These are phyloP conservation scores for Immersiporthe knoxdaviesiana DNA, from an alignment of 2,329 filamentous ascomycete genomes.

Conservation along the genomic window DNA sequence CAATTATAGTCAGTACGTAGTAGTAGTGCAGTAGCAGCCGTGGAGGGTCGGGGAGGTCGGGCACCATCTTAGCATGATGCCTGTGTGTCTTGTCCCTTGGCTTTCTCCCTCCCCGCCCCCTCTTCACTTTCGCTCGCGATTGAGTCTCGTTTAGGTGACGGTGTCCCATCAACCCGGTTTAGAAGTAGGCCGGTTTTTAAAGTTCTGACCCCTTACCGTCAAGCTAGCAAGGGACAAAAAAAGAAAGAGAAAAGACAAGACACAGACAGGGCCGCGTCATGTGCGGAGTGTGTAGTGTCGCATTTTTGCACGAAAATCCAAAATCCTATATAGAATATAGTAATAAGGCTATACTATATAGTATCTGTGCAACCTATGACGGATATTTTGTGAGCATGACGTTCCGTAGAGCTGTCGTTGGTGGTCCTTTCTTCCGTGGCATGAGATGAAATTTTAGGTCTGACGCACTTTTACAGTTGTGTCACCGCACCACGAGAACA, in stretches of 20 bases:
- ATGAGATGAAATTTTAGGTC: not conserved
- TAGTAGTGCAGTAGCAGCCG: not conserved
- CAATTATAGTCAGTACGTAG: not conserved
- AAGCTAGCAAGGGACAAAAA: not conserved
- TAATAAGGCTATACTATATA: no score
- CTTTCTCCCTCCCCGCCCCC: not conserved
- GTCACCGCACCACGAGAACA: not conserved
- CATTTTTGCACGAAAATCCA: not conserved
- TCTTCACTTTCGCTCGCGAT: not conserved
- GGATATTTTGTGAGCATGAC: not conserved
- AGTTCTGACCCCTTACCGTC: not conserved
- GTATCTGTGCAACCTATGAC: not conserved
- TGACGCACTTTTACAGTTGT: not conserved
- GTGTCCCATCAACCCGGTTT: not conserved
- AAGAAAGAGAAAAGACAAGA: no score
- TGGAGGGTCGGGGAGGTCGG: no score
- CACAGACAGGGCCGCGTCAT: not conserved
- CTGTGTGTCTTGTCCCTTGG: not conserved
- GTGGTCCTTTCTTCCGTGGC: not conserved
- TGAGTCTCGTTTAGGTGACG: not conserved
- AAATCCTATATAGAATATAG: not conserved
- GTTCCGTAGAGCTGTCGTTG: not conserved
- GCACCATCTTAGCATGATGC: no score
- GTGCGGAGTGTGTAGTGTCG: not conserved
- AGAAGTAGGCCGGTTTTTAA: not conserved